A percentile compares a stretch with the other conserved stretches of the same genome.
These are phyloP conservation scores for Coemansia sp. DNA, from an alignment of 192 early-diverging fungal genomes.

Conservation along the genomic window DNA sequence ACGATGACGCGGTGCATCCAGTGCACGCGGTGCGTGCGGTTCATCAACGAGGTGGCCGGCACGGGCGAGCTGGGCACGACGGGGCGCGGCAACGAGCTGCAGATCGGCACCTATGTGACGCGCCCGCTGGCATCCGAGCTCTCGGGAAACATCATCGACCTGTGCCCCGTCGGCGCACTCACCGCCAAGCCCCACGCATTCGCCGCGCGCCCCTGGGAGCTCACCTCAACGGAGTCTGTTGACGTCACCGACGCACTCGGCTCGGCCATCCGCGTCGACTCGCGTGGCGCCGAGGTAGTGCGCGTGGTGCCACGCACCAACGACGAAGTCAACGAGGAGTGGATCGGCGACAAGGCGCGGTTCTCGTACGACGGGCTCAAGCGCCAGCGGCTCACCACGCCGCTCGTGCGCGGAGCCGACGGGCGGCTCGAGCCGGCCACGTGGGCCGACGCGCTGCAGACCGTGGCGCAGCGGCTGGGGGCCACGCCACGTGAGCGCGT, in stretches of 20 bases:
- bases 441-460: slow-evolving; percentile 83
- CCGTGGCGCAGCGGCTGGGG: slow-evolving; percentile 66
- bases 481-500: slow-evolving; percentile 63
- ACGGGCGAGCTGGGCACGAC: slow-evolving; percentile 92
- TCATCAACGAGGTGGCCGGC: slow-evolving; percentile 97
- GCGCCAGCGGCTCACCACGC: slow-evolving; percentile 91
- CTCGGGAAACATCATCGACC: slow-evolving; percentile 96
- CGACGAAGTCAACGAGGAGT: slow-evolving; percentile 99
- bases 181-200: slow-evolving; percentile 97
- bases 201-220: slow-evolving; percentile 93
- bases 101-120: slow-evolving; percentile 96
- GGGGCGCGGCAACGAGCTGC: slow-evolving; percentile 97
- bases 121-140: slow-evolving; percentile 89
- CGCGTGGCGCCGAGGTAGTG: slow-evolving; percentile 95
- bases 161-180: slow-evolving; percentile 97
- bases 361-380: slow-evolving; percentile 95
- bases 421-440: slow-evolving; percentile 73
- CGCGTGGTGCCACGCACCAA: slow-evolving; percentile 93
- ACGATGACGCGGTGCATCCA: slow-evolving; percentile 99
- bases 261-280: slow-evolving; percentile 94
- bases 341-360: slow-evolving; percentile 98
- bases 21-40: slow-evolving; percentile 98
- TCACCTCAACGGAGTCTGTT: slow-evolving; percentile 92
- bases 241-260: slow-evolving; percentile 96
- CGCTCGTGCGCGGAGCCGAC: slow-evolving; percentile 78